Conservation (phyloP, 352 stramenopile species). For the Plasmopara viticola region DNA sequence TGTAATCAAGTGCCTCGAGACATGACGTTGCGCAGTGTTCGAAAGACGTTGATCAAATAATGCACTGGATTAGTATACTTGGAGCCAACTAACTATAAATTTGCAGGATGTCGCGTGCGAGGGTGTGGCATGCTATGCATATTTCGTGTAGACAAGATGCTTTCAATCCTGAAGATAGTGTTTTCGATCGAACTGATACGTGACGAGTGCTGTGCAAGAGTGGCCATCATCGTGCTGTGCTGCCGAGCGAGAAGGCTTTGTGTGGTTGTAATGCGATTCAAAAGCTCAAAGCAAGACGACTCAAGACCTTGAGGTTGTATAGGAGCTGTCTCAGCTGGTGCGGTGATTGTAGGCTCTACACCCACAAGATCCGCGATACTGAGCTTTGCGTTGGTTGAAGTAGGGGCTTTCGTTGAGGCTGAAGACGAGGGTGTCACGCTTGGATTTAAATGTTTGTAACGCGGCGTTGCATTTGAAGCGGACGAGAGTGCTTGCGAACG, state of each 20-base stretch:
- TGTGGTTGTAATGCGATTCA: slow-evolving; percentile 55
- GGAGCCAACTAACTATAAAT: slow-evolving; percentile 17
- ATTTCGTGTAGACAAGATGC: slow-evolving; percentile 25
- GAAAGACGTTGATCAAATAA: no score
- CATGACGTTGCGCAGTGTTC: no score
- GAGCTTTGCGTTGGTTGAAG: slow-evolving; percentile 16
- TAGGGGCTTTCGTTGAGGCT: slow-evolving; percentile 6
- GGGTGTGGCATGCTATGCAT: slow-evolving; percentile 17
- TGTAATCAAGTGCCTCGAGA: no score
- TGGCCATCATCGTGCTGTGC: slow-evolving; percentile 34
- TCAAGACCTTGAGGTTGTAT: slow-evolving; percentile 18
- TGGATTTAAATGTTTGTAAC: slow-evolving; percentile 31
- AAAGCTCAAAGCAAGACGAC: slow-evolving; percentile 42
- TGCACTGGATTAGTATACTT: background rate
- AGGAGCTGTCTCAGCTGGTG: slow-evolving; percentile 6
- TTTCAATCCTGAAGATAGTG: slow-evolving; percentile 39
- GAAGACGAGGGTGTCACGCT: slow-evolving; percentile 18
- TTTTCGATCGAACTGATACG: slow-evolving; percentile 50
- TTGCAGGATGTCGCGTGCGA: slow-evolving; percentile 5
- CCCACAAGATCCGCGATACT: slow-evolving; percentile 27
- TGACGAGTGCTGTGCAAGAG: slow-evolving; percentile 40
- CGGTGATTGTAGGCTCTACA: slow-evolving; percentile 6
- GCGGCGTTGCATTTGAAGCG: slow-evolving; percentile 11
- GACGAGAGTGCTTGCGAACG: slow-evolving; percentile 7
- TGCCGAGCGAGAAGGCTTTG: slow-evolving; percentile 60